A percentile compares a stretch with the other conserved stretches of the same genome.
Conservation (phyloP, 169 alveolate genomes). For the Babesia ovis region DNA sequence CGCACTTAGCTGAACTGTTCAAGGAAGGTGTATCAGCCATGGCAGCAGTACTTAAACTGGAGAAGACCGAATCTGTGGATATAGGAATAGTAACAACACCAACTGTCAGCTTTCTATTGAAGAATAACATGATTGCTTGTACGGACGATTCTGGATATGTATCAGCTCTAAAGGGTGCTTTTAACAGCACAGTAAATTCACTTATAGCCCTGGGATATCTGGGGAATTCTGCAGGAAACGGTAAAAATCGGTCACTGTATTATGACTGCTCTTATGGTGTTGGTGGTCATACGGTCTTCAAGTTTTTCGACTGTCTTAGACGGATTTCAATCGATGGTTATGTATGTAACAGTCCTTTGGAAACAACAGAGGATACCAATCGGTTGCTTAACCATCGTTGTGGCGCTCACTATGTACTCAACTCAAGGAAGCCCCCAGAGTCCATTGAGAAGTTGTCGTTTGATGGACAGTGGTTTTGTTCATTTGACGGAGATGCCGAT, state of each 20-base stretch:
- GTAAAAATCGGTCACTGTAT: constrained; percentile 9
- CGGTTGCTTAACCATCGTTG: constrained; percentile 37
- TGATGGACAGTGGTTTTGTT: constrained; percentile 52
- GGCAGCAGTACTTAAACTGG: constrained; percentile 20
- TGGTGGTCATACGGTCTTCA: constrained; percentile 32
- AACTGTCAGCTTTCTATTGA: constrained; percentile 42
- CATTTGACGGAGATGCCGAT: constrained; percentile 79
- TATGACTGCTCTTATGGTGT: constrained; percentile 62
- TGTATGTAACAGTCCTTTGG: constrained; percentile 25
- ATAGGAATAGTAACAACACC: constrained; percentile 59
- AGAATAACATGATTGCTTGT: not conserved
- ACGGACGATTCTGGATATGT: constrained; percentile 19
- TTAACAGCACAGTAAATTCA: not conserved
- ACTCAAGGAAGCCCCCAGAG: constrained; percentile 34
- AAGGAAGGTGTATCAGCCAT: constrained; percentile 36
- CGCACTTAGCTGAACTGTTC: constrained; percentile 13
- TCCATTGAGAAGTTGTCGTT: constrained; percentile 1
- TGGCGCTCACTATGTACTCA: constrained; percentile 74
- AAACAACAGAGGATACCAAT: not conserved
- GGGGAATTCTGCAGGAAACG: not conserved
- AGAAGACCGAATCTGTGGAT: constrained; percentile 2
- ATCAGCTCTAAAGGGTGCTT: constrained; percentile 3
- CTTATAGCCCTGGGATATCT: constrained; percentile 33
- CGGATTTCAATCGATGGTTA: constrained; percentile 23
- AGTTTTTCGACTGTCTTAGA: constrained; percentile 43